A percentile compares a stretch with the other conserved stretches of the same genome.
Conservation (phyloP, 106 monocot species). For the Dioscorea alata region DNA sequence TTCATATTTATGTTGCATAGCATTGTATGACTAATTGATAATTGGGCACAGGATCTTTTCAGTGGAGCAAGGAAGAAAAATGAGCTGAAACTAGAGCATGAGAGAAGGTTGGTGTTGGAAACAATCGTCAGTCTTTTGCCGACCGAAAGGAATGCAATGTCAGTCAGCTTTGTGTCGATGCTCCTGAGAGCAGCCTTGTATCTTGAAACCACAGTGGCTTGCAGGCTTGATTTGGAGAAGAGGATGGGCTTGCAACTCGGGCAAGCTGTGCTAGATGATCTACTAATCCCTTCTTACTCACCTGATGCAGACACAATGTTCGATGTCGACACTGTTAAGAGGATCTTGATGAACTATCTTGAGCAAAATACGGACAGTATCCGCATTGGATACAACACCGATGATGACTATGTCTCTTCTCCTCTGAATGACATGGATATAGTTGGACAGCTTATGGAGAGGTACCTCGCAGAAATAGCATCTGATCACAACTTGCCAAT, state of each 20-base stretch:
- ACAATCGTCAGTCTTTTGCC: slow-evolving; percentile 80
- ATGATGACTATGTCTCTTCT: slow-evolving; percentile 36
- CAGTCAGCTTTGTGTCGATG: slow-evolving; percentile 82
- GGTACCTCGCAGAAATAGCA: slow-evolving; percentile 76
- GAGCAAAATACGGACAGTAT: slow-evolving; percentile 32
- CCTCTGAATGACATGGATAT: slow-evolving; percentile 38
- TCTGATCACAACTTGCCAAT: slow-evolving; percentile 60
- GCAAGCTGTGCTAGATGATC: slow-evolving; percentile 75
- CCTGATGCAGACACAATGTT: slow-evolving; percentile 33
- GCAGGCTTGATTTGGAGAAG: slow-evolving; percentile 80
- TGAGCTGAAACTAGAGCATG: slow-evolving; percentile 69
- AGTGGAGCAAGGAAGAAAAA: slow-evolving; percentile 57
- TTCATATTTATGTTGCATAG: too few species aligned
- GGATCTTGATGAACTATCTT: slow-evolving; percentile 65
- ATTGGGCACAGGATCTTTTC: slow-evolving; percentile 56
- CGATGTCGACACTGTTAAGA: slow-evolving; percentile 77
- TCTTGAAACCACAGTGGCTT: slow-evolving; percentile 86
- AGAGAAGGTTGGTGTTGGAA: slow-evolving; percentile 75
- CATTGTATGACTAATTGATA: too few species aligned
- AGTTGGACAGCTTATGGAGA: slow-evolving; percentile 76
- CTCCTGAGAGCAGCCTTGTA: slow-evolving; percentile 65
- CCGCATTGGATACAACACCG: slow-evolving; percentile 19
- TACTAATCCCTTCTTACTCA: slow-evolving; percentile 74
- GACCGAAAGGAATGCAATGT: slow-evolving; percentile 61
- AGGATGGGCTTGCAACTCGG: slow-evolving; percentile 62